Evolutionary conservation across 1,284 basidiomycete genomes (phyloP), one percentile per base, ranked within the genome.

Genomic region (Apiotrichum veenhuisii): DNA sequence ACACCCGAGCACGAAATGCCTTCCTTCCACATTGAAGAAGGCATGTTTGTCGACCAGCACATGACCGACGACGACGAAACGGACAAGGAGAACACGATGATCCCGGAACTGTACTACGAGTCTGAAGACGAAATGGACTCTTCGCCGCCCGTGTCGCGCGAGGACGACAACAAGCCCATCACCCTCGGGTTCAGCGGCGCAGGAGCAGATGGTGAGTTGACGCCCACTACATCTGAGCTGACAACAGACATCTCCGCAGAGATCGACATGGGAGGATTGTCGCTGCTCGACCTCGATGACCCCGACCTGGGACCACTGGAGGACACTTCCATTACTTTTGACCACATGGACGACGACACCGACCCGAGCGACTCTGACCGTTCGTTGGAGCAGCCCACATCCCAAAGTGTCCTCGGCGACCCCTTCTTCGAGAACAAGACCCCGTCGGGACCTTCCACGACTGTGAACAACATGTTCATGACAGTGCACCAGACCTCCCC

Each of bases 31-130:
- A n/a, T 37, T n/a, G 49, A 33, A 5, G 37, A 55, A n/a, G 27
- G 50, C 38, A 46, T 9, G 10, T 20, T 43, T 9, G 11, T n/a
- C 23, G 18, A 48, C 7, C 10, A 27, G 17, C 36, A 5, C 20
- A 36, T n/a, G n/a, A 52, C 54, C 18, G 61, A 52, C 30, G 30
- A 30, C 22, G 66, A 58, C 7, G 69, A 65, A 20, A 70, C 66
- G 30, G 71, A 75, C 50, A 75, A 75, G 57, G 73, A 75, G 60
- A 74, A 74, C 56, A 57, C 61, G 5, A 55, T 59, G 25, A 23
- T 66, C 17, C 55, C 58, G 12, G 48, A 54, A n/a, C 44, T 38
- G 4, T 58, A 48, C 20, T 37, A 50, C 17, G 59, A 52, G 14
- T 55, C 46, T 2, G 54, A 53, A 3, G 50, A 55, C 12, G 50